phyloP scores from a whole-genome alignment of 768 basidiomycete genomes.

The Xerocomellus amylosporus region DNA sequence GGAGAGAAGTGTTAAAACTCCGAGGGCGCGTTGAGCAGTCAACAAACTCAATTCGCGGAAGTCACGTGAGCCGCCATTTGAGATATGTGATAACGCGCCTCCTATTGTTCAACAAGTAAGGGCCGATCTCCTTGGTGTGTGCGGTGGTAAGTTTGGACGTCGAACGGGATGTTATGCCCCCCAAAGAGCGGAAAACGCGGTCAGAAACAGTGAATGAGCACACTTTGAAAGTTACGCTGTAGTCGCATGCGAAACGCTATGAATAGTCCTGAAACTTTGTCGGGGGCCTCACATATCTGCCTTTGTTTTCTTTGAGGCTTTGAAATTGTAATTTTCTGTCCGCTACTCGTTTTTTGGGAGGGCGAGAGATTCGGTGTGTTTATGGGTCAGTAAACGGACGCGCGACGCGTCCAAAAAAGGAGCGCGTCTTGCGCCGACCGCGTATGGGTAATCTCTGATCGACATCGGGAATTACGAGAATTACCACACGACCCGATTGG shows the following conservation, averaged over 20 bases:
- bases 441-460: constrained; percentile 35
- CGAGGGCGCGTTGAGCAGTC: constrained; percentile 40
- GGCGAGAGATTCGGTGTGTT: constrained; percentile 31
- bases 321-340: constrained; percentile 28
- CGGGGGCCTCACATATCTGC: constrained; percentile 14
- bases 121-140: not conserved
- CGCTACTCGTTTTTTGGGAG: constrained; percentile 29
- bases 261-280: constrained; percentile 16
- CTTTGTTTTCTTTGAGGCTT: constrained; percentile 15
- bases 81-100: constrained; percentile 27
- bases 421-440: constrained; percentile 40
- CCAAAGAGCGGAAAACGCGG: constrained; percentile 19
- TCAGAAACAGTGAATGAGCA: not conserved
- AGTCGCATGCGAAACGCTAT: constrained; percentile 15
- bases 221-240: constrained; percentile 16
- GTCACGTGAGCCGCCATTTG: constrained; percentile 37
- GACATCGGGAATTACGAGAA: constrained; percentile 15
- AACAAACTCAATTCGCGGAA: constrained; percentile 40
- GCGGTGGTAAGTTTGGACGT: not conserved
- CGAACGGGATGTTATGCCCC: constrained; percentile 11
- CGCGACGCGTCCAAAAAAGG: constrained; percentile 38
- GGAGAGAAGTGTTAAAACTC: constrained; percentile 41
- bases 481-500: constrained; percentile 15
- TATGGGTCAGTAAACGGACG: constrained; percentile 17
- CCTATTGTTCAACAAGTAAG: constrained; percentile 9